Base-by-base conservation (phyloP, 2,329 filamentous ascomycete species). In the Fusarium sp. region DNA sequence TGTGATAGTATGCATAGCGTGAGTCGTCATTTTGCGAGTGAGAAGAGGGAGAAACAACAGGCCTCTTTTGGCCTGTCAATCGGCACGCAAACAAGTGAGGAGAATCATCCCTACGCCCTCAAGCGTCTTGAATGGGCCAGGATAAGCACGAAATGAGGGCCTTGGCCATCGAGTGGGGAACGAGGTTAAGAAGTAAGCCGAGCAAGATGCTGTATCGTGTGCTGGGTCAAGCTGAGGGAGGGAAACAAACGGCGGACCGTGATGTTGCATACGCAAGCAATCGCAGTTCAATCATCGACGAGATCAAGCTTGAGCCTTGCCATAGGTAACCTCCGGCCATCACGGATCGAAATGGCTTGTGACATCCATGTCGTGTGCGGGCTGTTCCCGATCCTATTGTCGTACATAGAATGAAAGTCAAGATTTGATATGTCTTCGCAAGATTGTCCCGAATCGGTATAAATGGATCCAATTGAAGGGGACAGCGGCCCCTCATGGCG, bases 401-500 rank as follows among this genome's bases (percentile, higher is more conserved):
- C 40, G 41, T 52, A 46, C 49, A 43, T 50, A 48, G 32, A 26
- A 43, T 15, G 33, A 56, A 44, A 49, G 59, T 44, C 49, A 44
- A 56, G 52, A 59, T 59, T 47, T 65, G 47, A 57, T 65, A 65
- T 66, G 41, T 70, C 75, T 67, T 77, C 75, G 75, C 75, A 77
- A 77, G 73, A 72, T 67, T 77, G 63, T 64, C 75, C 75, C 67
- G 47, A 77, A 77, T 71, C 51, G 56, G 75, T 70, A 70, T 75
- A 47, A 68, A 58, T 57, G 56, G 55, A 56, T 51, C 70, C 60
- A 67, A 52, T 51, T 62, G 56, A 46, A 65, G 53, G 66, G 65
- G 68, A 68, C 68, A 35, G 65, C 41, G 13, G 58, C 57, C 65
- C 64, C 59, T 71, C 68, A 68, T 68, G 49, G 68, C 58, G 64